phyloP scores from a whole-genome alignment of 2,329 filamentous ascomycete species.

The Phaeosphaeria sp. region DNA sequence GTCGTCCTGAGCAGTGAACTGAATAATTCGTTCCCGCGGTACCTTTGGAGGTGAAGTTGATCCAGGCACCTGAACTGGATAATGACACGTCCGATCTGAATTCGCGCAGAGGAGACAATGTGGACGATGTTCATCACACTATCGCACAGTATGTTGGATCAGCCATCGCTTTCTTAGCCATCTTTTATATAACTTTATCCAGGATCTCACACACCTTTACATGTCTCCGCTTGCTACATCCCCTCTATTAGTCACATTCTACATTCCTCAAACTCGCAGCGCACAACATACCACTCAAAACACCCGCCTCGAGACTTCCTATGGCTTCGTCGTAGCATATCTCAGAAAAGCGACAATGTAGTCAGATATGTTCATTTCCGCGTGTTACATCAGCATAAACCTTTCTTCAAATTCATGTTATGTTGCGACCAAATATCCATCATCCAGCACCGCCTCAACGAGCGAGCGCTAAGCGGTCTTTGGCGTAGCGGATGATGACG shows the following conservation, averaged over 20 bases:
- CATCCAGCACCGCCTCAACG: too few relatives aligned
- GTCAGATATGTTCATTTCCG: not conserved
- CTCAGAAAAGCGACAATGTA: not conserved
- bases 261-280: not conserved
- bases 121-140: constrained; percentile 31
- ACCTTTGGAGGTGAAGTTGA: not conserved
- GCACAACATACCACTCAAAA: constrained; percentile 24
- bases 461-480: too few relatives aligned
- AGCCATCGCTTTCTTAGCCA: too few relatives aligned
- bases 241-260: not conserved
- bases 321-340: constrained; percentile 31
- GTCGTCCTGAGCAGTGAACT: too few relatives aligned
- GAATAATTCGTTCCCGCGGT: too few relatives aligned
- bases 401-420: too few relatives aligned
- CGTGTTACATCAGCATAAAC: constrained; percentile 13
- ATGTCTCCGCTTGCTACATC: constrained; percentile 24
- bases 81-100: constrained; percentile 24
- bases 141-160: too few relatives aligned
- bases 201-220: constrained; percentile 17
- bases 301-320: constrained; percentile 28
- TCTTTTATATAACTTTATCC: not conserved
- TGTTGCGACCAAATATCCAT: too few relatives aligned
- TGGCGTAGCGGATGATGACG: too few relatives aligned
- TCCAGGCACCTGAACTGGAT: not conserved
- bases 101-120: constrained; percentile 22